Conservation (phyloP, 2,329 filamentous ascomycete genomes). For the Trichoderma asperellum region DNA sequence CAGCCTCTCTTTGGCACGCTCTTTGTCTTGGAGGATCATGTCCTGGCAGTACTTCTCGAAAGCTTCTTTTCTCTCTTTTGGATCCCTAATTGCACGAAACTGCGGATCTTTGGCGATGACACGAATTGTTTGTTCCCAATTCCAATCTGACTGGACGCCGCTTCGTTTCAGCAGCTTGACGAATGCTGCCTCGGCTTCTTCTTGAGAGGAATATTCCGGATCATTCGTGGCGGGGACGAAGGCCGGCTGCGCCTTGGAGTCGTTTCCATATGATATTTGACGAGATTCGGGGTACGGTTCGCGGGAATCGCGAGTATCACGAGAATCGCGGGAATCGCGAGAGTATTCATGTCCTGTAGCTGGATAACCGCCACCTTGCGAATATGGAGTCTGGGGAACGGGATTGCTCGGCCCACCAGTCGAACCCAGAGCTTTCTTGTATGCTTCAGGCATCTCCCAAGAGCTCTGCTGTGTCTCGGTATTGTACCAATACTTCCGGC, state of each 20-base stretch:
- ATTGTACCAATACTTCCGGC: conserved; percentile 95
- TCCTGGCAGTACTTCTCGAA: conserved; percentile 96
- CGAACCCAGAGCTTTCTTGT: conserved; percentile 73
- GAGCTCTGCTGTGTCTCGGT: conserved; percentile 88
- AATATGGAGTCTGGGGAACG: conserved; percentile 47
- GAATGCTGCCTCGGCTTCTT: conserved; percentile 93
- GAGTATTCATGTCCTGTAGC: conserved; percentile 45
- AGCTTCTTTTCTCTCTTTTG: conserved; percentile 83
- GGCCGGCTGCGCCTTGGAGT: conserved; percentile 59
- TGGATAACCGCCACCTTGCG: conserved; percentile 47
- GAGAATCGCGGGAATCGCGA: conserved; percentile 36
- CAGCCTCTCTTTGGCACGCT: conserved; percentile 89
- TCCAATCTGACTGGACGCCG: conserved; percentile 88
- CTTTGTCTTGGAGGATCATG: conserved; percentile 88
- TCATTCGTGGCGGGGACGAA: conserved; percentile 69
- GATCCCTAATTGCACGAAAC: conserved; percentile 90
- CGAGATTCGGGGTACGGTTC: conserved; percentile 57
- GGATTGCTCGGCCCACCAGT: conserved; percentile 51
- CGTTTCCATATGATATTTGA: conserved; percentile 61
- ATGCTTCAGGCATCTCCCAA: conserved; percentile 89
- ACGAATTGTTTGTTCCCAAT: conserved; percentile 87
- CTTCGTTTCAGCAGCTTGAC: conserved; percentile 84
- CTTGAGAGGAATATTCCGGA: conserved; percentile 75
- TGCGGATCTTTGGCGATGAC: conserved; percentile 87
- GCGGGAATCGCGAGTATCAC: conserved; percentile 35